Evolutionary conservation across 495 filamentous ascomycete genomes (phyloP).

Genomic region (Penicillium chermesinum): DNA sequence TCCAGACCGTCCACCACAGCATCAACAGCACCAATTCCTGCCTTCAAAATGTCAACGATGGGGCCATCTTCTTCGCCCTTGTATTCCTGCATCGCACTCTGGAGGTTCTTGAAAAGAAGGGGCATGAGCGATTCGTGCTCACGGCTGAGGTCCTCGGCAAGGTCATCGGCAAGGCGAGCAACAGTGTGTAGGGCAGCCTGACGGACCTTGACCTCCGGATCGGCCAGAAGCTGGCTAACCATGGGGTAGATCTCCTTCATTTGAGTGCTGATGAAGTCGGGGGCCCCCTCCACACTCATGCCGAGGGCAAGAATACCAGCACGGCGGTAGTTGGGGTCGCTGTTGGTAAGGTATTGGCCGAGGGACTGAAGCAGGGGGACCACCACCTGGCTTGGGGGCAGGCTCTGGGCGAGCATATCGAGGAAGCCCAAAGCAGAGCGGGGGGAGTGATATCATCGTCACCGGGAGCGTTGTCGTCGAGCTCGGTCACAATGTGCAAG

Average conservation of each 20-base stretch:
- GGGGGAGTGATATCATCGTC: slow-evolving; percentile 91
- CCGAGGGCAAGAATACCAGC: slow-evolving; percentile 89
- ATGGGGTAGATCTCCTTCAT: slow-evolving; percentile 79
- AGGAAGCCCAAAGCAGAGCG: slow-evolving; percentile 81
- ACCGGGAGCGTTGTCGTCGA: slow-evolving; percentile 63
- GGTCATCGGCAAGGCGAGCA: slow-evolving; percentile 83
- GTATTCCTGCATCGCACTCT: slow-evolving; percentile 63
- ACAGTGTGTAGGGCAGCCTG: slow-evolving; percentile 82
- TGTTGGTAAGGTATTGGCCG: slow-evolving; percentile 67
- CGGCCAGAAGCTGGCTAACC: slow-evolving; percentile 78
- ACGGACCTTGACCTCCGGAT: slow-evolving; percentile 74
- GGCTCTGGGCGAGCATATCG: slow-evolving; percentile 77
- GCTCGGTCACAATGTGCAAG: slow-evolving; percentile 81
- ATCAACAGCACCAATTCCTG: slow-evolving; percentile 86
- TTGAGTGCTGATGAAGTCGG: slow-evolving; percentile 91
- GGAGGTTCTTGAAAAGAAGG: slow-evolving; percentile 79
- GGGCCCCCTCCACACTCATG: slow-evolving; percentile 92
- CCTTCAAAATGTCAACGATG: slow-evolving; percentile 78
- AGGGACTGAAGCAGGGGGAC: slow-evolving; percentile 85
- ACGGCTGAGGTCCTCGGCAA: slow-evolving; percentile 78
- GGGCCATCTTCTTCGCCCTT: slow-evolving; percentile 55
- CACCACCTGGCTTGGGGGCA: slow-evolving; percentile 91
- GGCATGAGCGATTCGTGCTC: slow-evolving; percentile 81
- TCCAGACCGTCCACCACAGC: slow-evolving; percentile 88
- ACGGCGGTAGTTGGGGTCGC: slow-evolving; percentile 71